Percentiles rank a stretch among this genome's conserved stretches.
phyloP scores from a whole-genome alignment of 768 basidiomycete genomes.

The Neoboletus subvelutipes region DNA sequence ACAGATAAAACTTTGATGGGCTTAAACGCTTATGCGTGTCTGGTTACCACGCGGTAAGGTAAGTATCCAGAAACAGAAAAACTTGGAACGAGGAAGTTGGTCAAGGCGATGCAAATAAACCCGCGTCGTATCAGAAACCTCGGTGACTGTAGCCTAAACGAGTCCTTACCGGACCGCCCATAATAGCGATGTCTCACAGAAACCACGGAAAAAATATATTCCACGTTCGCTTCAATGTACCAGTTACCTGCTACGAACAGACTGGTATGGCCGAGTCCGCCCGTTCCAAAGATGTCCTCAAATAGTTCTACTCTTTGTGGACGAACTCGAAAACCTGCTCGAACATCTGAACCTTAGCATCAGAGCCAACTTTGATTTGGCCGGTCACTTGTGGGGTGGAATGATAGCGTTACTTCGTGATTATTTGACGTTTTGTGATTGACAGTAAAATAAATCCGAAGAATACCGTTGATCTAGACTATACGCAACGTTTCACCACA shows the following conservation, averaged over 20 bases:
- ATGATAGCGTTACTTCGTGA: neutral
- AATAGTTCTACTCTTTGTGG: constrained; percentile 48
- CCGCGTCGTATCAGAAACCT: too few relatives aligned
- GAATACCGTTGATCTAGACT: neutral
- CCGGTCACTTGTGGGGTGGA: too few relatives aligned
- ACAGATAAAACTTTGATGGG: neutral
- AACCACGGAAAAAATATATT: constrained; percentile 30
- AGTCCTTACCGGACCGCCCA: neutral
- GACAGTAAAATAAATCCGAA: neutral
- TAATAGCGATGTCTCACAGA: constrained; percentile 8
- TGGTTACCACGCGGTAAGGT: neutral
- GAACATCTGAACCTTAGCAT: constrained; percentile 10
- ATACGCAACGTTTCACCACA: neutral
- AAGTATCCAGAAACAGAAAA: neutral
- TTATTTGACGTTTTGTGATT: too few relatives aligned
- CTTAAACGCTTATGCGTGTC: too few relatives aligned
- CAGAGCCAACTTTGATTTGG: neutral
- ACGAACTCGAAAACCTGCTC: constrained; percentile 51
- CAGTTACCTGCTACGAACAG: constrained; percentile 52
- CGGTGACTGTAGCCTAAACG: too few relatives aligned
- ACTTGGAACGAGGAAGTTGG: too few relatives aligned
- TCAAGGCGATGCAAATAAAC: too few relatives aligned
- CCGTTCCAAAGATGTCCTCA: constrained; percentile 29
- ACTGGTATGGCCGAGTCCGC: constrained; percentile 46
- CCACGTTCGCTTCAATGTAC: constrained; percentile 28